Percentiles rank a stretch among this genome's conserved stretches.
These are phyloP conservation scores for Hanseniaspora occidentalis DNA, from an alignment of 805 yeast genomes.

Conservation along the genomic window DNA sequence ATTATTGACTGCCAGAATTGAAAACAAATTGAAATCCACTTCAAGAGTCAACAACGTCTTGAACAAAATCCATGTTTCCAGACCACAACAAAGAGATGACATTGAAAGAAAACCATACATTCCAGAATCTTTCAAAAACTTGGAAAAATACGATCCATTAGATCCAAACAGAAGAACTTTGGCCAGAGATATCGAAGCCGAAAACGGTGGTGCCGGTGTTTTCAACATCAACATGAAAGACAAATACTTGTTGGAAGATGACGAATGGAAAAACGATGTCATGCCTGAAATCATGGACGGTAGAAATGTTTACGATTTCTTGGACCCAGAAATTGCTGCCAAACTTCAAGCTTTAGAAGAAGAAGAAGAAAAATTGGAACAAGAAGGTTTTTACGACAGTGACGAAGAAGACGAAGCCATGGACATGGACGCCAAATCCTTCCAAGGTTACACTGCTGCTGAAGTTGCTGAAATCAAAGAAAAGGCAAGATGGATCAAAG, in stretches of 20 bases:
- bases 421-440: conserved; percentile 50
- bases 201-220: conserved; percentile 98
- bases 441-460: conserved; percentile 57
- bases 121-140: conserved; percentile 57
- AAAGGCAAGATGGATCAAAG: conserved; percentile 92
- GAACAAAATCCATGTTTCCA: conserved; percentile 91
- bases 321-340: conserved; percentile 89
- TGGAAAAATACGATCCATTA: conserved; percentile 57
- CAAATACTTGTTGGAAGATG: conserved; percentile 83
- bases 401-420: conserved; percentile 61
- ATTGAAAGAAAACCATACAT: conserved; percentile 64
- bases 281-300: conserved; percentile 97
- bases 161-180: conserved; percentile 76
- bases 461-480: conserved; percentile 58
- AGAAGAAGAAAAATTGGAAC: conserved; percentile 89
- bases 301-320: conserved; percentile 90
- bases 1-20: conserved; percentile 87
- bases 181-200: conserved; percentile 83
- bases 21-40: conserved; percentile 88
- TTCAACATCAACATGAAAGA: conserved; percentile 89
- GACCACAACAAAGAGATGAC: conserved; percentile 83
- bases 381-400: conserved; percentile 91
- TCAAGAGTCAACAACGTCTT: conserved; percentile 79
- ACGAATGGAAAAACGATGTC: conserved; percentile 93
- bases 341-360: conserved; percentile 92